These are phyloP conservation scores for Alectoria sarmentosa DNA, from an alignment of 495 filamentous ascomycete species.

Conservation along the genomic window DNA sequence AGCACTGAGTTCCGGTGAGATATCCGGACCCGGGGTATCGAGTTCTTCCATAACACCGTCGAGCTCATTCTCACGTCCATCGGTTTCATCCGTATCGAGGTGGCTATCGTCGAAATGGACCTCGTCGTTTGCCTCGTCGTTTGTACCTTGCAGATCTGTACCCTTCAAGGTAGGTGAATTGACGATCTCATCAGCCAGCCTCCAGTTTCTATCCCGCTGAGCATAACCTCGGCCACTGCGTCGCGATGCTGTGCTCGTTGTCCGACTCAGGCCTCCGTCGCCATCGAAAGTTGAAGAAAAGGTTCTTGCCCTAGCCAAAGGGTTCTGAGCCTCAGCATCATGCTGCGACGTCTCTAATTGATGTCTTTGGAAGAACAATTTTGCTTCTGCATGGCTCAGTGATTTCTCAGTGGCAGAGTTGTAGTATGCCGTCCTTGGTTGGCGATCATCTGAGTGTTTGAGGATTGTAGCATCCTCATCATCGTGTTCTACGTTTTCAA, in stretches of 20 bases:
- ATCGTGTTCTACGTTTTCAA: not conserved
- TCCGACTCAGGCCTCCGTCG: constrained; percentile 24
- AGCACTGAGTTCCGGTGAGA: constrained; percentile 70
- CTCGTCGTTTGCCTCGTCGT: constrained; percentile 38
- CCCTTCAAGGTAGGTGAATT: constrained; percentile 3
- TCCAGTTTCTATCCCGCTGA: constrained; percentile 21
- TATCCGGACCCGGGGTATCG: constrained; percentile 51
- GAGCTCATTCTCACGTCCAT: constrained; percentile 18
- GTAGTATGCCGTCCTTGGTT: constrained; percentile 66
- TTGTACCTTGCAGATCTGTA: constrained; percentile 19
- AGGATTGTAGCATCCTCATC: constrained; percentile 14
- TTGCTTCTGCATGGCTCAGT: constrained; percentile 84
- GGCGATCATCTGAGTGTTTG: constrained; percentile 20
- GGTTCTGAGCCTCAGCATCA: constrained; percentile 45
- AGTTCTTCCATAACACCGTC: constrained; percentile 10
- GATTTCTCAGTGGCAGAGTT: constrained; percentile 85
- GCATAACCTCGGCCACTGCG: constrained; percentile 27
- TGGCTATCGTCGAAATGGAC: constrained; percentile 32
- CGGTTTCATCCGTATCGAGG: constrained; percentile 19
- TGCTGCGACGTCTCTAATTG: constrained; percentile 53
- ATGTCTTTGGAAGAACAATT: constrained; percentile 89
- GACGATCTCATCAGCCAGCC: constrained; percentile 6
- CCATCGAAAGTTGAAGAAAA: constrained; percentile 27
- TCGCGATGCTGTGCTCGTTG: constrained; percentile 28
- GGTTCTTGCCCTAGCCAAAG: constrained; percentile 37